phyloP scores from a whole-genome alignment of 1,284 basidiomycete species.

The Tausonia pullulans region DNA sequence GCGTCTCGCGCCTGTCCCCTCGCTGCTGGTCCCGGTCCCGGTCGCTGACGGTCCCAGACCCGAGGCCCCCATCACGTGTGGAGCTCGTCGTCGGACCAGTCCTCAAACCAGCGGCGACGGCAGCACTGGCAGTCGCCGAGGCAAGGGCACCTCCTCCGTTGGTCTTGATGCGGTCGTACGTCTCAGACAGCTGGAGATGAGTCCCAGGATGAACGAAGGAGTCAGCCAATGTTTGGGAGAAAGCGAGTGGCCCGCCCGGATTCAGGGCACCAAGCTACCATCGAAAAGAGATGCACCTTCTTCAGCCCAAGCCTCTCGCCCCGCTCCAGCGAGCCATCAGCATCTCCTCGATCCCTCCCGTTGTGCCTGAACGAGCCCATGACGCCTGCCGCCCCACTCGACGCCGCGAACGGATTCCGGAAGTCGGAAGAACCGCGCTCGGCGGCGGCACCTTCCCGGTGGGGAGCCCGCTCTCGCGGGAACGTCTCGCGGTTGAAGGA shows the following conservation, averaged over 20 bases:
- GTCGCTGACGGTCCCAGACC: neutral
- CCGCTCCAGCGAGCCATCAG: neutral
- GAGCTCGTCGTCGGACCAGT: neutral
- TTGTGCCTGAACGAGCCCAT: neutral
- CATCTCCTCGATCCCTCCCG: neutral
- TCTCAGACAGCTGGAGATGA: neutral
- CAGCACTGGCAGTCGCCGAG: no score
- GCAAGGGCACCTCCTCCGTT: neutral
- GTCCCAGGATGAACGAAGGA: neutral
- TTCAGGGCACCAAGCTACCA: neutral
- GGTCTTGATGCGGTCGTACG: neutral
- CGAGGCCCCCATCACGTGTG: no score
- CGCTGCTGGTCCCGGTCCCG: neutral
- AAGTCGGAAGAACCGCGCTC: neutral
- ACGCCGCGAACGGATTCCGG: neutral
- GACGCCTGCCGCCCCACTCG: neutral
- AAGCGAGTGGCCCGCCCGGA: neutral
- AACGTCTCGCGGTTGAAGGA: neutral
- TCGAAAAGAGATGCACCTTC: neutral
- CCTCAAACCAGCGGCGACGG: neutral
- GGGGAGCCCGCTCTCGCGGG: slow-evolving; percentile 2
- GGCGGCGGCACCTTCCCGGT: neutral
- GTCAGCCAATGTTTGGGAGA: neutral
- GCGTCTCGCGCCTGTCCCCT: neutral
- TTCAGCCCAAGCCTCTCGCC: neutral